A percentile compares a stretch with the other conserved stretches of the same genome.
These are phyloP conservation scores for Acarospora socialis DNA, from an alignment of 2,329 filamentous ascomycete species.

Conservation along the genomic window DNA sequence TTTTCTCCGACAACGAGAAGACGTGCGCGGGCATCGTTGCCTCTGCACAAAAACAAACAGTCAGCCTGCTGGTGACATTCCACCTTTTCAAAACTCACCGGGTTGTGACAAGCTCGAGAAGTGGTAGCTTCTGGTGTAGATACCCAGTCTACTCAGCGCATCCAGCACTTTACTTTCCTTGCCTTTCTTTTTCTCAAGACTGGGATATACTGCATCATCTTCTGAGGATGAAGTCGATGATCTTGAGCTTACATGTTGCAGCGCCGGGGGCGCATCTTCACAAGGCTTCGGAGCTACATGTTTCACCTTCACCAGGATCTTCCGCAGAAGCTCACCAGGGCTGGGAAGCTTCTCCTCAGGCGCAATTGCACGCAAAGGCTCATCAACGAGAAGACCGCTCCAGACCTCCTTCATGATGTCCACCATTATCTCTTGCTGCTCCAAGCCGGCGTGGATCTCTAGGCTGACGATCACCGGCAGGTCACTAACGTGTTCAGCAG, in stretches of 20 bases:
- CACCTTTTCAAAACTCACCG: too few relatives aligned
- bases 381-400: constrained; percentile 57
- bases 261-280: constrained; percentile 5
- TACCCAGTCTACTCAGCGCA: constrained; percentile 56
- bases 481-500: constrained; percentile 27
- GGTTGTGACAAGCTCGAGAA: constrained; percentile 60
- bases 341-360: constrained; percentile 41
- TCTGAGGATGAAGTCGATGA: constrained; percentile 28
- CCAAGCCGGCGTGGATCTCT: constrained; percentile 69
- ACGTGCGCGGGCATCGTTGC: constrained; percentile 44
- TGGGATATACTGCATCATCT: constrained; percentile 18
- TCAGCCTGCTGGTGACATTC: too few relatives aligned
- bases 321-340: constrained; percentile 57
- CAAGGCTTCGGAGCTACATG: constrained; percentile 36
- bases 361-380: constrained; percentile 30
- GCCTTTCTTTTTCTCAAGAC: constrained; percentile 31
- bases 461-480: constrained; percentile 83
- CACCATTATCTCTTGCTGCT: constrained; percentile 86
- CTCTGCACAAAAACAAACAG: constrained; percentile 19
- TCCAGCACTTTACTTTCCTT: constrained; percentile 53
- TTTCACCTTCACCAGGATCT: constrained; percentile 76
- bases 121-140: constrained; percentile 77
- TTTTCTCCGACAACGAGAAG: constrained; percentile 49
- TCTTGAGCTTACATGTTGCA: constrained; percentile 8
- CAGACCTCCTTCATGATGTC: constrained; percentile 86